These are phyloP conservation scores for Exophiala sp. DNA, from an alignment of 2,329 filamentous ascomycete species.

Conservation along the genomic window DNA sequence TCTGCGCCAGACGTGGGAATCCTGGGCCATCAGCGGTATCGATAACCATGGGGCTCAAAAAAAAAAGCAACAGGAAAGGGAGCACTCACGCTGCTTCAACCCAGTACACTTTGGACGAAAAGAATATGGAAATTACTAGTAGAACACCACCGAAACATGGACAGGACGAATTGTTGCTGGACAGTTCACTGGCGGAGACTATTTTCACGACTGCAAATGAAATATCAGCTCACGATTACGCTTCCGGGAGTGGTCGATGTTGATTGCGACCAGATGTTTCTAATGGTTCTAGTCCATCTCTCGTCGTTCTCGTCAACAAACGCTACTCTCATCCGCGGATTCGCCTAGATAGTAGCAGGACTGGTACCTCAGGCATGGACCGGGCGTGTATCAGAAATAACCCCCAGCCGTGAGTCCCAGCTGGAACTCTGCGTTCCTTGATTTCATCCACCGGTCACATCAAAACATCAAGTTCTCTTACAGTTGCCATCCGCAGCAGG, in stretches of 20 bases:
- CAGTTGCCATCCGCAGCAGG: neutral
- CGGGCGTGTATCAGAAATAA: too few relatives aligned
- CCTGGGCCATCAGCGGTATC: too few relatives aligned
- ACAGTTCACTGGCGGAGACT: neutral
- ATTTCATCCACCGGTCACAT: neutral
- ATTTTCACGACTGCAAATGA: neutral
- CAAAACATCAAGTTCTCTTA: too few relatives aligned
- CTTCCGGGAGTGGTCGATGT: neutral
- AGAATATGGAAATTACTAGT: too few relatives aligned
- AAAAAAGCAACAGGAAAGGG: too few relatives aligned
- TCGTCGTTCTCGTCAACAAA: constrained; percentile 6
- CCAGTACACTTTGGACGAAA: too few relatives aligned
- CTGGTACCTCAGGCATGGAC: neutral
- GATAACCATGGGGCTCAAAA: too few relatives aligned
- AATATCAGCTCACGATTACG: neutral
- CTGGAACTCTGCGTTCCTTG: neutral
- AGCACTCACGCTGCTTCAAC: too few relatives aligned
- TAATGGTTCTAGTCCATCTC: constrained; percentile 10
- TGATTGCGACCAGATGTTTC: constrained; percentile 6
- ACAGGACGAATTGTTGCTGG: too few relatives aligned
- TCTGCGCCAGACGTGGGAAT: neutral
- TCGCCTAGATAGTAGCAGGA: neutral
- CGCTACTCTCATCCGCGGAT: constrained; percentile 1
- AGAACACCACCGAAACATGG: too few relatives aligned
- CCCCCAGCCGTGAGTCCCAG: neutral